These are phyloP conservation scores for Durotheca rogersii DNA, from an alignment of 495 filamentous ascomycete species.

Conservation along the genomic window DNA sequence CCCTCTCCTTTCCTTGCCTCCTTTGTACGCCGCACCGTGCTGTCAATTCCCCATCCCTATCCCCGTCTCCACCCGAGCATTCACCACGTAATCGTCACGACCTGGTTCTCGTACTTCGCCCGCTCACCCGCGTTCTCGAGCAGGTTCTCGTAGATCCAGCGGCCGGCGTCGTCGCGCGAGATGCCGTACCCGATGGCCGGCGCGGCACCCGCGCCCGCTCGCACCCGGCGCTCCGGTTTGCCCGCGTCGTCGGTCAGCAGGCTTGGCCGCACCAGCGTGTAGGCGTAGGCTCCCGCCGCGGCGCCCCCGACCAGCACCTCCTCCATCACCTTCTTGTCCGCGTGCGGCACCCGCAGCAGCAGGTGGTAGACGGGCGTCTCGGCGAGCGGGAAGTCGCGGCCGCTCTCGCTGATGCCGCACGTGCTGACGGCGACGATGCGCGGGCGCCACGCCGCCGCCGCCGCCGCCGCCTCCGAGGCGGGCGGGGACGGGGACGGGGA, in stretches of 20 bases:
- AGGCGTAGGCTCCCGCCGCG: constrained; percentile 27
- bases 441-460: constrained; percentile 33
- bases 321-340: constrained; percentile 65
- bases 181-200: constrained; percentile 51
- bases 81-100: constrained; percentile 19
- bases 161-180: constrained; percentile 42
- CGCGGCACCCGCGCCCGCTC: constrained; percentile 42
- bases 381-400: constrained; percentile 54
- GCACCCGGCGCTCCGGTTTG: constrained; percentile 33
- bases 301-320: constrained; percentile 37
- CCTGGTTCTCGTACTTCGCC: constrained; percentile 9
- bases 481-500: constrained; percentile 29
- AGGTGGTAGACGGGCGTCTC: constrained; percentile 55
- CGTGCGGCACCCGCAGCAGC: constrained; percentile 54
- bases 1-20: no score
- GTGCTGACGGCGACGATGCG: constrained; percentile 53
- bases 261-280: constrained; percentile 51
- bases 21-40: no score
- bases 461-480: not conserved
- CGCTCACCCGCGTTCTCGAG: constrained; percentile 2
- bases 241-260: constrained; percentile 29
- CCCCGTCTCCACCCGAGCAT: no score
- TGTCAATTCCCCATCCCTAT: not conserved
- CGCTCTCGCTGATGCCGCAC: constrained; percentile 50
- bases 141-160: constrained; percentile 41